A percentile compares a stretch with the other conserved stretches of the same genome.
Conservation (phyloP, 1,284 basidiomycete genomes). For the Ceratobasidium papillatum region DNA sequence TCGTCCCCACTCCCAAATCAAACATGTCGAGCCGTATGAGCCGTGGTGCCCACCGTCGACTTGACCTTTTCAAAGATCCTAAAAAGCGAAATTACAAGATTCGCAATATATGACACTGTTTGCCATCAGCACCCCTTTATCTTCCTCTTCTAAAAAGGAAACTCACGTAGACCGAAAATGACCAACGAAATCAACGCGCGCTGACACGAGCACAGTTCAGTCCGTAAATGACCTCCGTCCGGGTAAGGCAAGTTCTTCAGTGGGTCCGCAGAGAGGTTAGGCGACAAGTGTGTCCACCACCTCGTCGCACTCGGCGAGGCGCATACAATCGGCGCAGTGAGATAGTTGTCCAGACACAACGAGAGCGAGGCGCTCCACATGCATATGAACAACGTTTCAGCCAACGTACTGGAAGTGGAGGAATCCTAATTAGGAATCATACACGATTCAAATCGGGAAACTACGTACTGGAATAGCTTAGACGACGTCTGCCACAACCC, state of each 20-base stretch:
- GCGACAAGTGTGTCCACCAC: slow-evolving; percentile 74
- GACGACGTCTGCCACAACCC: slow-evolving; percentile 87
- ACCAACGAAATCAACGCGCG: slow-evolving; percentile 44
- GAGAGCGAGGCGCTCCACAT: slow-evolving; percentile 91
- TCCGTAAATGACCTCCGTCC: slow-evolving; percentile 35
- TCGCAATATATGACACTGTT: slow-evolving; percentile 79
- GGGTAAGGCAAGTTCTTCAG: slow-evolving; percentile 23
- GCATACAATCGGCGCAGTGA: slow-evolving; percentile 85
- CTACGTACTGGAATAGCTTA: slow-evolving; percentile 70
- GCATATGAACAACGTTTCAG: slow-evolving; percentile 88
- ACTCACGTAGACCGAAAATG: slow-evolving; percentile 33
- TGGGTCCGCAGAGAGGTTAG: slow-evolving; percentile 54
- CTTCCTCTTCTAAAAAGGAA: slow-evolving; percentile 41
- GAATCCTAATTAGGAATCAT: background rate
- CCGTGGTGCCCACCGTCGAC: slow-evolving; percentile 47
- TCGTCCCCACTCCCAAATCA: background rate
- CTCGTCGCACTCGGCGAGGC: slow-evolving; percentile 64
- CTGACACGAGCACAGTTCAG: slow-evolving; percentile 43
- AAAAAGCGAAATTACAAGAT: slow-evolving; percentile 84
- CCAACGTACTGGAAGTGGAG: slow-evolving; percentile 59
- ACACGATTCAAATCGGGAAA: background rate
- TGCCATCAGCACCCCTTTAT: slow-evolving; percentile 76
- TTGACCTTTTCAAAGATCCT: slow-evolving; percentile 90
- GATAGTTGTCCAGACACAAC: slow-evolving; percentile 89
- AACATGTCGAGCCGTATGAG: slow-evolving; percentile 23